Evolutionary conservation across 2,329 filamentous ascomycete species (phyloP), one percentile per base, ranked within the genome.

Genomic region (Phyllosticta citriasiana): DNA sequence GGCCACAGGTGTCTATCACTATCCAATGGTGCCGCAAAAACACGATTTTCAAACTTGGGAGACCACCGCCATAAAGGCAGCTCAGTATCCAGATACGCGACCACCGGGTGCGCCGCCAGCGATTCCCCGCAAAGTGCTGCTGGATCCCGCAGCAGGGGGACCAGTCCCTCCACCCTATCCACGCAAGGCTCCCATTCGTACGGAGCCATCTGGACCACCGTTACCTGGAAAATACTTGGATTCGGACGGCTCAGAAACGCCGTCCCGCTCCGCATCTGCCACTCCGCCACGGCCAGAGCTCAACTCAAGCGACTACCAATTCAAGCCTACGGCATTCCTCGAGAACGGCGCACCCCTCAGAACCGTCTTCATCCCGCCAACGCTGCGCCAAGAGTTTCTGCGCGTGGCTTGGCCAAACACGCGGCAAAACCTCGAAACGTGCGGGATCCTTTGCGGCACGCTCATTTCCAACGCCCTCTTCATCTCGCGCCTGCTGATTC

Each of bases 381-480:
- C 83, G 12, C 81, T 99, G 1, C 89, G 91, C 27, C 75, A 80
- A 2, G 78, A 81, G 5, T 99, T 99, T 71, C 80, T 97, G 19
- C 76, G 82, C 2, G 77, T 91, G 30, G 93, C 92, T 0, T 76
- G 82, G 0, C 75, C 83, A 19, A 97, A 99, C 71, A 99, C 94
- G 0, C 77, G 78, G 30, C 80, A 80, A 3, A 95, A 95, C 40
- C 81, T 97, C 19, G 94, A 99, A 76, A 97, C 94, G 66, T 97
- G 94, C 71, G 94, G 93, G 40, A 93, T 99, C 66, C 82, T 99
- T 10, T 96, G 91, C 69, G 94, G 93, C 7, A 93, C 90, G 0
- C 80, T 92, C 1, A 88, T 96, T 69, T 93, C 92, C 66, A 97
- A 97, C 71, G 94, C 94, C 0, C 80, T 99, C 2, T 97, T 97